Conservation (phyloP, 345 rosid genomes). For the Eucalyptus polybractea region DNA sequence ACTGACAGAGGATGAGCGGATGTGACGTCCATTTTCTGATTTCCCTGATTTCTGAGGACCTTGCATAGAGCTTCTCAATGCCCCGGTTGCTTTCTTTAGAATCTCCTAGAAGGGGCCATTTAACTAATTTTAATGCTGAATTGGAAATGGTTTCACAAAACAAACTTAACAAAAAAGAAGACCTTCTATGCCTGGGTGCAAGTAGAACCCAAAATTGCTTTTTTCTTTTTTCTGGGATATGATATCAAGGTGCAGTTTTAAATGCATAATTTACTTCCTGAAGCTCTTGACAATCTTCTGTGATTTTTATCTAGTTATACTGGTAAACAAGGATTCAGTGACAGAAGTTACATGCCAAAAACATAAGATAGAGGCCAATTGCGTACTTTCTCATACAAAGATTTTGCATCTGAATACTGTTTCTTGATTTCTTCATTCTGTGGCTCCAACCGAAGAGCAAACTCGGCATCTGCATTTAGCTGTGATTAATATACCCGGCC, state of each 20-base stretch:
- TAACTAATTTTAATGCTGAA: background rate
- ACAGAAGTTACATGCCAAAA: background rate
- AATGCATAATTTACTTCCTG: background rate
- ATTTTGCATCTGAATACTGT: conserved; percentile 60
- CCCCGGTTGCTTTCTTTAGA: conserved; percentile 48
- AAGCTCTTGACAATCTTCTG: background rate
- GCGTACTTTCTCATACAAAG: conserved; percentile 58
- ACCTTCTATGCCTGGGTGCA: background rate
- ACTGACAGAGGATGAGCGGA: conserved; percentile 11
- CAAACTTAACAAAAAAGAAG: background rate
- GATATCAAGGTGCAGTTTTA: background rate
- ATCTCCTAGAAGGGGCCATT: conserved; percentile 27
- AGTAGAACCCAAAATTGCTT: background rate
- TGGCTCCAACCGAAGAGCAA: conserved; percentile 80
- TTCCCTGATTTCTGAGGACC: conserved; percentile 24
- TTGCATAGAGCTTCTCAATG: conserved; percentile 32
- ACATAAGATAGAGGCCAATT: background rate
- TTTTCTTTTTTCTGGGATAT: background rate
- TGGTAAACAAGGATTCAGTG: background rate
- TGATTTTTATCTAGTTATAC: background rate
- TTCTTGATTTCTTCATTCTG: conserved; percentile 76
- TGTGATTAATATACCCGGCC: background rate
- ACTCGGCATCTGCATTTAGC: conserved; percentile 70
- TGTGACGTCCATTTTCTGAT: conserved; percentile 18
- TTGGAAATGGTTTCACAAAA: background rate